phyloP scores from a whole-genome alignment of 805 yeast species.

The Ascoidea asiatica region DNA sequence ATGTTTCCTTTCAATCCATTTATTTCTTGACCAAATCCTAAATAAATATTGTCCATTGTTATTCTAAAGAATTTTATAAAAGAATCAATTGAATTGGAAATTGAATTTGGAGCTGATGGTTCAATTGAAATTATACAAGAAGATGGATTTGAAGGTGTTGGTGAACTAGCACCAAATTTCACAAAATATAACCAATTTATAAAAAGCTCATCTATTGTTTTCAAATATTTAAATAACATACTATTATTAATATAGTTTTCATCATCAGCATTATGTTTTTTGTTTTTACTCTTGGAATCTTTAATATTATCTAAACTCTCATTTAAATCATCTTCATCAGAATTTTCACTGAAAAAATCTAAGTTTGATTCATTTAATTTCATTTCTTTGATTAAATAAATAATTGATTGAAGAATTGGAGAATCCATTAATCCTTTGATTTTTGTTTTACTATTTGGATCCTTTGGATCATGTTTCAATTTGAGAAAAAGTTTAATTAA shows the following conservation, averaged over 20 bases:
- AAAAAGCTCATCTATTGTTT: conserved; percentile 9
- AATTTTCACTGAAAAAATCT: not conserved
- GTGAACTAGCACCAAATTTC: conserved; percentile 6
- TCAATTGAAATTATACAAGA: no score
- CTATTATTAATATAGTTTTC: conserved; percentile 5
- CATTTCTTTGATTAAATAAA: conserved; percentile 12
- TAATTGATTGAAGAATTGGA: conserved; percentile 14
- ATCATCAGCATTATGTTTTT: not conserved
- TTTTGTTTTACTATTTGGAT: not conserved
- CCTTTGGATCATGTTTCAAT: not conserved
- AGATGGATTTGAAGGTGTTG: no score
- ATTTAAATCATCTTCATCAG: not conserved
- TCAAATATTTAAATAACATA: conserved; percentile 8
- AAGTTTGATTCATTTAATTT: conserved; percentile 1
- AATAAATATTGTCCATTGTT: not conserved
- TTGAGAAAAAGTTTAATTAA: conserved; percentile 25
- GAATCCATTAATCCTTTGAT: conserved; percentile 4
- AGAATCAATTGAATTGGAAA: not conserved
- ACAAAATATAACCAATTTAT: conserved; percentile 10
- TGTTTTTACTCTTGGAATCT: not conserved
- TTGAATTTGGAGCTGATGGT: no score
- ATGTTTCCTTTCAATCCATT: no score
- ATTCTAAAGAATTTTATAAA: not conserved
- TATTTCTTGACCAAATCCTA: no score
- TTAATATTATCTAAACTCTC: not conserved